phyloP scores from a whole-genome alignment of 2,329 filamentous ascomycete species.

The Paraconiothyrium sp. region DNA sequence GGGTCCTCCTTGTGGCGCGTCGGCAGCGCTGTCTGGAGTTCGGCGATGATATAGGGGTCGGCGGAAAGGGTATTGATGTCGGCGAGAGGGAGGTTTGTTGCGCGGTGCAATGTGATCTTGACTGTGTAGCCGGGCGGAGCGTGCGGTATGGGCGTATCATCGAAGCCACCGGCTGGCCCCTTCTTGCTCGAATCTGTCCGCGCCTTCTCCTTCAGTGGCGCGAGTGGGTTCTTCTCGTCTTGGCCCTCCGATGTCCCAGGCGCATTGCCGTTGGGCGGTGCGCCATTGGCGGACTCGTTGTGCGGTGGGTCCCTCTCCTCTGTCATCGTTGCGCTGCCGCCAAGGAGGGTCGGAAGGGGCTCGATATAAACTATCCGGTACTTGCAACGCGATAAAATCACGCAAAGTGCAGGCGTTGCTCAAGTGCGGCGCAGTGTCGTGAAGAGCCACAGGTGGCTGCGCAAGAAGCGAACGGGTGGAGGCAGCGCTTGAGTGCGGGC shows the following conservation, averaged over 20 bases:
- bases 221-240: slow-evolving; percentile 28
- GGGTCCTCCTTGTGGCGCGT: slow-evolving; percentile 88
- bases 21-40: slow-evolving; percentile 75
- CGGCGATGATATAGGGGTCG: slow-evolving; percentile 83
- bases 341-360: slow-evolving; percentile 6
- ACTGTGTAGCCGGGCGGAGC: slow-evolving; percentile 83
- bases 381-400: background rate
- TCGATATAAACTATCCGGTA: background rate
- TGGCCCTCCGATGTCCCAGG: slow-evolving; percentile 24
- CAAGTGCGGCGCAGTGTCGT: slow-evolving; percentile 10
- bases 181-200: slow-evolving; percentile 40
- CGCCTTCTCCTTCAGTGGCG: slow-evolving; percentile 38
- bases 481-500: slow-evolving; percentile 16
- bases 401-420: slow-evolving; percentile 6
- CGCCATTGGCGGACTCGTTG: slow-evolving; percentile 9
- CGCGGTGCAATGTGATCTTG: slow-evolving; percentile 83
- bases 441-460: slow-evolving; percentile 12
- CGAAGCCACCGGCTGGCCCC: slow-evolving; percentile 78
- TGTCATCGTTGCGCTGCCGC: slow-evolving; percentile 21
- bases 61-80: slow-evolving; percentile 81
- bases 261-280: slow-evolving; percentile 26
- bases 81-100: slow-evolving; percentile 81
- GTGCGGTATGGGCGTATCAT: slow-evolving; percentile 78
- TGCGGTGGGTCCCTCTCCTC: slow-evolving; percentile 17
- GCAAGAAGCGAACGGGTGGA: slow-evolving; percentile 16